These are phyloP conservation scores for Urochloa ruziziensis DNA, from an alignment of 176 grass and related monocot genomes.

Conservation along the genomic window DNA sequence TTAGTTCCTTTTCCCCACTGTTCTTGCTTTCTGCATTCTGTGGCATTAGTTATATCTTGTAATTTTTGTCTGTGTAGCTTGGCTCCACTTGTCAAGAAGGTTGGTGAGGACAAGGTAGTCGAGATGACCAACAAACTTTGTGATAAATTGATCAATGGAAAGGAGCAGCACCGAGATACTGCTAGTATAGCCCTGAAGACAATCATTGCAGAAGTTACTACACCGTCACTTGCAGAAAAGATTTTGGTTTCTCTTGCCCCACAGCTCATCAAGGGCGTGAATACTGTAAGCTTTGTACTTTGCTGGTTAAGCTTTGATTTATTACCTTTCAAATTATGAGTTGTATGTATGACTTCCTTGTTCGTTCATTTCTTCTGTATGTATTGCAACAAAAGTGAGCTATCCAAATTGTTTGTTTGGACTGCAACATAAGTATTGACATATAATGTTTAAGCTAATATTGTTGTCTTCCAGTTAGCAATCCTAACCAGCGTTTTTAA, in stretches of 20 bases:
- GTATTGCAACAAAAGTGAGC: not conserved
- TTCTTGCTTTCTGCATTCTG: not conserved
- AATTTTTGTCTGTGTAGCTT: conserved; percentile 49
- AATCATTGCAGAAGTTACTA: conserved; percentile 82
- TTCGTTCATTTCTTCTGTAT: not conserved
- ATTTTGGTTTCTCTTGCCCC: conserved; percentile 78
- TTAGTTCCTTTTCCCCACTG: not conserved
- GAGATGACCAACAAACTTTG: conserved; percentile 95
- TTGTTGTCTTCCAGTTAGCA: not conserved
- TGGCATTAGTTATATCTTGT: conserved; percentile 1
- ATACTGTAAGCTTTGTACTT: conserved; percentile 55
- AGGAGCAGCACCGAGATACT: conserved; percentile 96
- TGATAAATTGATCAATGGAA: conserved; percentile 93
- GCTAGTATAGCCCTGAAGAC: conserved; percentile 98
- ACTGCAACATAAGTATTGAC: not conserved
- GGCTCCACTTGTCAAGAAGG: conserved; percentile 94
- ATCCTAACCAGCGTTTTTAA: not conserved
- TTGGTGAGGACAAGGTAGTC: conserved; percentile 80
- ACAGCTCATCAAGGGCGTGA: conserved; percentile 80
- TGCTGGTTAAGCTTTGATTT: not conserved
- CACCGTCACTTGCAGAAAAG: conserved; percentile 80
- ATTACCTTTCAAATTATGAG: not conserved
- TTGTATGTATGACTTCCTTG: not conserved
- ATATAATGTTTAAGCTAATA: not conserved
- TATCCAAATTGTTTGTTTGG: not conserved